Evolutionary conservation across 345 rosid genomes (phyloP).

Genomic region (Syzygium oleosum): DNA sequence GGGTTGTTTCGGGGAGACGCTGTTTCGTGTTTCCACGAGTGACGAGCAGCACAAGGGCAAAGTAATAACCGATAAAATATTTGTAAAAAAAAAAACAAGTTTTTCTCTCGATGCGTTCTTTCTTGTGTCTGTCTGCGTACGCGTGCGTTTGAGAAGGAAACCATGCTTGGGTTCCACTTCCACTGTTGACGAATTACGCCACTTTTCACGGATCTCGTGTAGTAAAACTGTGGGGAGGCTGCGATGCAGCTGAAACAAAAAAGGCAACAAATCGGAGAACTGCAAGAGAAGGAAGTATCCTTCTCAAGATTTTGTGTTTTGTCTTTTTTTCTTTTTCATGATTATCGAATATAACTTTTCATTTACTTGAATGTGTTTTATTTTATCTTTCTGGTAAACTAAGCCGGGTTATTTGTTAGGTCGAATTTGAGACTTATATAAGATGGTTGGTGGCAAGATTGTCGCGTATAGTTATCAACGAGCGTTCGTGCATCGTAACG

Average conservation of each 20-base stretch:
- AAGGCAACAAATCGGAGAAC: background rate
- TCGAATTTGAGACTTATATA: background rate
- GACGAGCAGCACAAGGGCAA: background rate
- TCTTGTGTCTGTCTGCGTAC: background rate
- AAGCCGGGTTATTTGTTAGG: background rate
- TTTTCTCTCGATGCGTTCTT: background rate
- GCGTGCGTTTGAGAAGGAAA: background rate
- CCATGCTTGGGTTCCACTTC: background rate
- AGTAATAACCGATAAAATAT: background rate
- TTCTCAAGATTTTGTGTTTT: background rate
- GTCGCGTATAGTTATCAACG: rapidly evolving
- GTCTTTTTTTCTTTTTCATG: background rate
- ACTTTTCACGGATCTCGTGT: background rate
- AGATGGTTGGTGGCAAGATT: rapidly evolving
- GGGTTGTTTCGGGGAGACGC: background rate
- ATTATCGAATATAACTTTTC: background rate
- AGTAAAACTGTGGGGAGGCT: background rate
- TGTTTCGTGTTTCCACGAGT: constrained; percentile 9
- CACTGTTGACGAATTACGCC: background rate
- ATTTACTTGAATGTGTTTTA: background rate
- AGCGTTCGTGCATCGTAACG: background rate
- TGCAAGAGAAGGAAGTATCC: background rate
- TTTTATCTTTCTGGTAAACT: background rate
- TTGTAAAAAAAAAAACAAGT: background rate
- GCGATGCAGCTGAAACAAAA: background rate